phyloP scores from a whole-genome alignment of 805 yeast species.

The Candida maesae region DNA sequence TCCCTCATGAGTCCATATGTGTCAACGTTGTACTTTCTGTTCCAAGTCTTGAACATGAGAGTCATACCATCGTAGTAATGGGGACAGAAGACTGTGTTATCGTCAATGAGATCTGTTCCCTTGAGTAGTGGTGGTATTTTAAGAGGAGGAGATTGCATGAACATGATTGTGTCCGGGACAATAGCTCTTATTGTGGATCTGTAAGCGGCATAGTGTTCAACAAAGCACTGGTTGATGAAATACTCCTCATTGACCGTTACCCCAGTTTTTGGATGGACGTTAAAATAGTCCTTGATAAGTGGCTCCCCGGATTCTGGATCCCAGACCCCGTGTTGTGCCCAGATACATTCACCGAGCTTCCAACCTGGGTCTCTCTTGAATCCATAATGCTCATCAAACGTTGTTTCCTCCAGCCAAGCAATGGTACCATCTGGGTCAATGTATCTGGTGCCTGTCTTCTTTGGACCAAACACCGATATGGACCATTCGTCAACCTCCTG shows the following conservation, averaged over 20 bases:
- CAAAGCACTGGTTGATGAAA: constrained; percentile 63
- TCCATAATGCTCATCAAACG: constrained; percentile 62
- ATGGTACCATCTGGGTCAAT: constrained; percentile 64
- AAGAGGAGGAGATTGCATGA: constrained; percentile 81
- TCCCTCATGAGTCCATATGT: constrained; percentile 85
- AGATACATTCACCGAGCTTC: constrained; percentile 73
- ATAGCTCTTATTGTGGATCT: constrained; percentile 45
- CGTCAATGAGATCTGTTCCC: constrained; percentile 48
- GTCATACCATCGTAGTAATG: constrained; percentile 97
- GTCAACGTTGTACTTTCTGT: constrained; percentile 75
- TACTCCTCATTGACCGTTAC: constrained; percentile 42
- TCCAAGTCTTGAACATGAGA: constrained; percentile 89
- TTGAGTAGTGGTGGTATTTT: constrained; percentile 68
- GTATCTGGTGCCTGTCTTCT: constrained; percentile 48
- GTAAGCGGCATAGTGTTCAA: constrained; percentile 54
- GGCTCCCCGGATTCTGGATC: constrained; percentile 36
- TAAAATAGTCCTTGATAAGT: constrained; percentile 50
- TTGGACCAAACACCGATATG: constrained; percentile 75
- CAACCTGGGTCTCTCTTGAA: constrained; percentile 64
- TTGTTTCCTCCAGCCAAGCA: constrained; percentile 63
- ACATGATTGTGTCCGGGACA: constrained; percentile 46
- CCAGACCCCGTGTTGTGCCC: constrained; percentile 84
- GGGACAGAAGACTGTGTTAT: constrained; percentile 70
- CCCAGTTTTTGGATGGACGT: constrained; percentile 35
- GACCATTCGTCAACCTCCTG: constrained; percentile 66